phyloP scores from a whole-genome alignment of 768 basidiomycete species.

The Lactarius quietus region DNA sequence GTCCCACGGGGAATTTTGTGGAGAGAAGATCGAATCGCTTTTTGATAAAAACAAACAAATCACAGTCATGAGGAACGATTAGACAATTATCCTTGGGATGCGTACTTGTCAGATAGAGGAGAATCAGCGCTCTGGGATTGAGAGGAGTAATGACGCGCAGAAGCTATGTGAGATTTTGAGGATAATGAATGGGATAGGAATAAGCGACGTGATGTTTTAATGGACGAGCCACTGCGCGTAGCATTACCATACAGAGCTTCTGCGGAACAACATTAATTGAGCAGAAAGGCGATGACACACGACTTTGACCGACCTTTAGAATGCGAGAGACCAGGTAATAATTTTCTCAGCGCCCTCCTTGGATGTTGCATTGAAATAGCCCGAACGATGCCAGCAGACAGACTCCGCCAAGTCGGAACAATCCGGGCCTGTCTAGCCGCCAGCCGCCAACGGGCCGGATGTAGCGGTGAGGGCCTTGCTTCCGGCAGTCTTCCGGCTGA shows the following conservation, averaged over 20 bases:
- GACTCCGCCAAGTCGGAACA: not conserved
- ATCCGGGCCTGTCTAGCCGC: not conserved
- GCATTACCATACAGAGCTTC: not conserved
- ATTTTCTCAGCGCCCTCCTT: not conserved
- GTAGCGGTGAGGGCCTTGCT: not conserved
- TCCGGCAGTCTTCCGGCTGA: no score
- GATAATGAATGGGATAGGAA: not conserved
- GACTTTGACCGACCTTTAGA: not conserved
- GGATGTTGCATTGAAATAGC: constrained; percentile 3
- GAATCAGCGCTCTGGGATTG: not conserved
- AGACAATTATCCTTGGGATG: not conserved
- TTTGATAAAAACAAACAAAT: no score
- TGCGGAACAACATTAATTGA: not conserved
- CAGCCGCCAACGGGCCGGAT: not conserved
- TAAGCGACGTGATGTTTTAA: not conserved
- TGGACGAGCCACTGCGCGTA: not conserved
- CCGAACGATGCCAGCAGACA: no score
- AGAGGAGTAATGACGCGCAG: constrained; percentile 13
- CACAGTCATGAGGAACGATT: not conserved
- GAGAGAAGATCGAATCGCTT: constrained; percentile 31
- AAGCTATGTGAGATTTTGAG: not conserved
- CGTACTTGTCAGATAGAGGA: constrained; percentile 17
- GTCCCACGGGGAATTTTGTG: constrained; percentile 44
- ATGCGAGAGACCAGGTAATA: not conserved
- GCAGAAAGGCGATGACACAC: not conserved